Conservation (phyloP, 768 basidiomycete species). For the Podaxis sp. region DNA sequence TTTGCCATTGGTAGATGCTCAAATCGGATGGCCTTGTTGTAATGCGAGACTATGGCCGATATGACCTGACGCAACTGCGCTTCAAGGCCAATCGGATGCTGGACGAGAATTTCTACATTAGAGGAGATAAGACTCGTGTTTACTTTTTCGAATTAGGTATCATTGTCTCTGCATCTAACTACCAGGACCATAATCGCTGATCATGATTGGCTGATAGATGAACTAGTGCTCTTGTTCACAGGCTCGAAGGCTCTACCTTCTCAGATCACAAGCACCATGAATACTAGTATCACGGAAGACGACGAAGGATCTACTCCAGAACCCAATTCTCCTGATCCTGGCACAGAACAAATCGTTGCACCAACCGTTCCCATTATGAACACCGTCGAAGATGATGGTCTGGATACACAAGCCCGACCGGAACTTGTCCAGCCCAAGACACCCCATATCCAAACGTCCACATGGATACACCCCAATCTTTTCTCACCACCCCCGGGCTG, state of each 20-base stretch:
- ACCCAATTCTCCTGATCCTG: neutral
- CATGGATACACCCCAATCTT: slow-evolving; percentile 39
- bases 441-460: slow-evolving; percentile 3
- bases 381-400: neutral
- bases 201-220: slow-evolving; percentile 46
- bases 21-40: slow-evolving; percentile 86
- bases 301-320: slow-evolving; percentile 23
- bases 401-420: slow-evolving; percentile 7
- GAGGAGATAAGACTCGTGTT: slow-evolving; percentile 96
- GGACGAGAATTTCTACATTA: slow-evolving; percentile 92
- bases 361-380: neutral
- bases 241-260: slow-evolving; percentile 46
- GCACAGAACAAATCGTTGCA: neutral
- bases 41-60: slow-evolving; percentile 91
- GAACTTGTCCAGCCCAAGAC: neutral
- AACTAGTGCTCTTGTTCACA: slow-evolving; percentile 78
- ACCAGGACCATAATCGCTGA: neutral
- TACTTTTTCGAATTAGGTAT: slow-evolving; percentile 93
- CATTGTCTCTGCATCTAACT: slow-evolving; percentile 13
- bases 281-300: slow-evolving; percentile 33
- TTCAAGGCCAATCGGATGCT: slow-evolving; percentile 88
- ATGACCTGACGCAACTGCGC: slow-evolving; percentile 92
- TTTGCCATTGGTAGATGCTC: slow-evolving; percentile 57
- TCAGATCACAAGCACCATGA: slow-evolving; percentile 28
- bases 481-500: slow-evolving; percentile 29